Conservation (phyloP, 1,284 basidiomycete genomes). For the Schizopora paradoxa region DNA sequence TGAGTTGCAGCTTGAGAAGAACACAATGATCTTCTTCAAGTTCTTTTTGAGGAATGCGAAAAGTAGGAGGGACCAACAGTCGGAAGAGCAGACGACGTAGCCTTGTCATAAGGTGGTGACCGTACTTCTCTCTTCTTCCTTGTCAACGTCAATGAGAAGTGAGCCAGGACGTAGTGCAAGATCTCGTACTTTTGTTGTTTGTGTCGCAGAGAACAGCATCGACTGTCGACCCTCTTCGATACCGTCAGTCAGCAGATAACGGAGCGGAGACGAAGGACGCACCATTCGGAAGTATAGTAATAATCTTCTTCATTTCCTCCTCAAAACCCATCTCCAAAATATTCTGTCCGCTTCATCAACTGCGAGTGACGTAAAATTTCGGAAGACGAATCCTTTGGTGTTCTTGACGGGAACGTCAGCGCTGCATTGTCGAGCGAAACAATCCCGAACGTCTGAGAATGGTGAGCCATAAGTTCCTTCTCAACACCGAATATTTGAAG, state of each 20-base stretch:
- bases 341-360: constrained; percentile 99
- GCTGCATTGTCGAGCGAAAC: constrained; percentile 63
- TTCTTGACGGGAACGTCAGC: constrained; percentile 46
- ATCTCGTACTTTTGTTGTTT: constrained; percentile 98
- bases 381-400: constrained; percentile 93
- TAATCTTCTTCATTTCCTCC: constrained; percentile 98
- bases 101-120: constrained; percentile 96
- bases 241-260: neutral
- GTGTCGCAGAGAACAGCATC: constrained; percentile 98
- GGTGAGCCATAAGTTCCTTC: constrained; percentile 91
- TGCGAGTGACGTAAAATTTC: constrained; percentile 91
- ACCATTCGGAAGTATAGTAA: constrained; percentile 87
- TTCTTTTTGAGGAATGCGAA: constrained; percentile 98
- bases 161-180: constrained; percentile 94
- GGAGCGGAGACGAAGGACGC: constrained; percentile 25
- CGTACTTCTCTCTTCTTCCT: constrained; percentile 84
- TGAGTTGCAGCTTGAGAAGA: constrained; percentile 97
- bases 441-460: constrained; percentile 97
- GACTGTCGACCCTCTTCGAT: constrained; percentile 84
- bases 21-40: constrained; percentile 96
- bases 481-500: constrained; percentile 98
- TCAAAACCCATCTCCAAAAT: constrained; percentile 97
- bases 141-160: constrained; percentile 96
- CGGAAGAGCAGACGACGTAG: constrained; percentile 95
- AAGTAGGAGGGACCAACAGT: constrained; percentile 92